These are phyloP conservation scores for Cladophialophora chaetospira DNA, from an alignment of 2,329 filamentous ascomycete species.

Conservation along the genomic window DNA sequence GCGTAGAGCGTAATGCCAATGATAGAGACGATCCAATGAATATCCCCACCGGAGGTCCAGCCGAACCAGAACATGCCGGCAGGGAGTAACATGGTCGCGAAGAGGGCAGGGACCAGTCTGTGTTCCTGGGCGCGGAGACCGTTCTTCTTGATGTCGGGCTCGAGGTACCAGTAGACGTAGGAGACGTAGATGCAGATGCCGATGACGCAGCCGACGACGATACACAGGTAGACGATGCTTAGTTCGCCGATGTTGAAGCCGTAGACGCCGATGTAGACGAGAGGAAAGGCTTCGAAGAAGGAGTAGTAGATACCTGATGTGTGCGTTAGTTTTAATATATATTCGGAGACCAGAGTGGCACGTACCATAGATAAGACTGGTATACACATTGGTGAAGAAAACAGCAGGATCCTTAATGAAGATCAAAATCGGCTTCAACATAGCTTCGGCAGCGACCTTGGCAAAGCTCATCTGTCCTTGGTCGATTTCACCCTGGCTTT, in stretches of 20 bases:
- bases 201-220: constrained; percentile 60
- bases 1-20: constrained; percentile 29
- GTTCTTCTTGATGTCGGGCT: constrained; percentile 50
- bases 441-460: constrained; percentile 54
- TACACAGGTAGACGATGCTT: constrained; percentile 63
- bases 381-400: constrained; percentile 63
- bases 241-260: constrained; percentile 60
- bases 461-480: constrained; percentile 55
- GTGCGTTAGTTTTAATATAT: too few relatives aligned
- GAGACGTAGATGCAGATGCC: constrained; percentile 53
- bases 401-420: constrained; percentile 64
- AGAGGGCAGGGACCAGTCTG: constrained; percentile 56
- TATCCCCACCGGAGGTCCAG: constrained; percentile 34
- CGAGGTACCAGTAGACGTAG: constrained; percentile 57
- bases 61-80: constrained; percentile 61
- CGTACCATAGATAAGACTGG: constrained; percentile 55
- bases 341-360: too few relatives aligned
- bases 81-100: constrained; percentile 53
- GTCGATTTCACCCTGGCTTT: constrained; percentile 66
- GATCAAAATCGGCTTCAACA: constrained; percentile 63
- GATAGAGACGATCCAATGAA: constrained; percentile 41
- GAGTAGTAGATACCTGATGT: constrained; percentile 42
- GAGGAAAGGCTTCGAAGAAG: constrained; percentile 68
- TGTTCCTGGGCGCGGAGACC: constrained; percentile 57
- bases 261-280: constrained; percentile 64